Conservation (phyloP, 768 basidiomycete genomes). For the Tricholoma flavovirens region DNA sequence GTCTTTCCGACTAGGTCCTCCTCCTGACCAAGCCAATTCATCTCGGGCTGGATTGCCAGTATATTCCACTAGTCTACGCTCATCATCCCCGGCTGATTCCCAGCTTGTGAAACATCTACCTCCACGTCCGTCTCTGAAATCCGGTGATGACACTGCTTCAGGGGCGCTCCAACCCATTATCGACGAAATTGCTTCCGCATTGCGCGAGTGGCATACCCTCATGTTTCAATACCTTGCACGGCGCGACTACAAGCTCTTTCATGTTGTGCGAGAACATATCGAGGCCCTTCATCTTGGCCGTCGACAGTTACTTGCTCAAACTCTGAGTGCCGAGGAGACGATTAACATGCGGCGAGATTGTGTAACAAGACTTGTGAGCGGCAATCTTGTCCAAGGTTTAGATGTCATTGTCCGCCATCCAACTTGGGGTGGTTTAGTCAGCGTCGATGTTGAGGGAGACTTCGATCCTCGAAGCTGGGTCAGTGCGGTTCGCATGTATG, state of each 20-base stretch:
- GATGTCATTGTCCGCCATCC: constrained; percentile 98
- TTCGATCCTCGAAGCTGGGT: constrained; percentile 80
- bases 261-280: constrained; percentile 80
- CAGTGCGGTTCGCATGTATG: constrained; percentile 86
- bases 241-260: constrained; percentile 87
- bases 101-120: constrained; percentile 69
- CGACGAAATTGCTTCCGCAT: constrained; percentile 94
- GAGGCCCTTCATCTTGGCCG: constrained; percentile 90
- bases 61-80: constrained; percentile 71
- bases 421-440: constrained; percentile 82
- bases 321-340: constrained; percentile 83
- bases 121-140: constrained; percentile 90
- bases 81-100: constrained; percentile 60
- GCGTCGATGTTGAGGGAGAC: constrained; percentile 84
- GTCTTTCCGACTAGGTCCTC: constrained; percentile 68
- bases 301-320: constrained; percentile 82
- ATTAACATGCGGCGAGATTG: constrained; percentile 77
- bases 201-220: constrained; percentile 92
- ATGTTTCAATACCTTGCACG: constrained; percentile 89
- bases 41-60: constrained; percentile 68
- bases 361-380: constrained; percentile 79
- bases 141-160: constrained; percentile 87
- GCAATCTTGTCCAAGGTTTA: constrained; percentile 87
- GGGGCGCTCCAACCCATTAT: constrained; percentile 85
- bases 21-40: constrained; percentile 69